Percentiles rank a stretch among this genome's conserved stretches.
Evolutionary conservation across 768 basidiomycete species (phyloP).

Genomic region (Boletus speciosus): DNA sequence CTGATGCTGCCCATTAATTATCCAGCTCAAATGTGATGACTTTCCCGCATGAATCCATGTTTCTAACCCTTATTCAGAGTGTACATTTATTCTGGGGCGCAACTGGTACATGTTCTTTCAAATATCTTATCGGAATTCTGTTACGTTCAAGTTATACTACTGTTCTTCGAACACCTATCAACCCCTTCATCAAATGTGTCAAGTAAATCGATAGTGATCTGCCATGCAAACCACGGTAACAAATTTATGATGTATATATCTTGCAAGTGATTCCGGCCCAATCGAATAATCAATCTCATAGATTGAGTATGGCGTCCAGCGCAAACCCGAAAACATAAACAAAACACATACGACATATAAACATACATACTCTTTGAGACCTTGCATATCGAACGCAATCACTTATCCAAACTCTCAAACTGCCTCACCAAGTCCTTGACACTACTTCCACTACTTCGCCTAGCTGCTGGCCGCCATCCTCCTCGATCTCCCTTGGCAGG

Average conservation of each 20-base stretch:
- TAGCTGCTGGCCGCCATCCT: conserved; percentile 27
- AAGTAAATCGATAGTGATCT: not conserved
- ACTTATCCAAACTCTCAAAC: conserved; percentile 45
- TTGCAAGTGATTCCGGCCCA: not conserved
- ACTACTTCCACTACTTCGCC: conserved; percentile 64
- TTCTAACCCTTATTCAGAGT: not conserved
- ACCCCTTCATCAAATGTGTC: not conserved
- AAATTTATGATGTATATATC: not conserved
- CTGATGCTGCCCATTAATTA: not conserved
- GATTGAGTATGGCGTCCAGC: conserved; percentile 8
- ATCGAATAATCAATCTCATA: not conserved
- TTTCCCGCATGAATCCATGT: not conserved
- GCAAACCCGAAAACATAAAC: conserved; percentile 10
- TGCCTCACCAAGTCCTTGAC: conserved; percentile 68
- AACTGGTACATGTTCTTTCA: not conserved
- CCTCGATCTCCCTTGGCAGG: conserved; percentile 40
- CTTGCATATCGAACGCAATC: conserved; percentile 4
- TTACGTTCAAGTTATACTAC: not conserved
- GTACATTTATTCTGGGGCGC: not conserved
- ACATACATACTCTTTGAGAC: not conserved
- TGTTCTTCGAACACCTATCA: not conserved
- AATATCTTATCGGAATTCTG: not conserved
- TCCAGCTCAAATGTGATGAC: not conserved
- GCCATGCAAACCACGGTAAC: not conserved
- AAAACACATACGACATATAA: conserved; percentile 4